Base-by-base conservation (phyloP, 164 flowering plant species). In the Vitis rupestris region DNA sequence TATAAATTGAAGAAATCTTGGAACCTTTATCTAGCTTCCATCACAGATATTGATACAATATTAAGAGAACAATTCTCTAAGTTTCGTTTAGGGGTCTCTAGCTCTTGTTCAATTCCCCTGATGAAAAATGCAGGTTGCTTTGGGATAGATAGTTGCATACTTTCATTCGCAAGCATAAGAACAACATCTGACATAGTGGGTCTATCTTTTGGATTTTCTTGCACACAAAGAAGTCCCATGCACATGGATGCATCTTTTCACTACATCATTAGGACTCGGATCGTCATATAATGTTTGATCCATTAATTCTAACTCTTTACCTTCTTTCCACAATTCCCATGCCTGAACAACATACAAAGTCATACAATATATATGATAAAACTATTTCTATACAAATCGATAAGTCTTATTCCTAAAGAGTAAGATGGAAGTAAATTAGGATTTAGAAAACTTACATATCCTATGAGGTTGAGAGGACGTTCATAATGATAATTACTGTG, bases 171-270 rank as follows among this genome's bases (percentile, higher is more conserved):
- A 13, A 77, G 58, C 77, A 77, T 73, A 10, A 67, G 63, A 29
- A 59, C 59, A 19, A 79, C 75, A 31, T 67, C 73, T 16, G 61
- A 55, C 79, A 79, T 72, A 27, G 65, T 75, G 8, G 83, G 80
- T 37, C 80, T 80, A 30, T 80, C 76, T 9, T 10, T 17, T 12
- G 78, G 67, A 23, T 30, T 16, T 12, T 74, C 71, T 72, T 80
- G 82, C 2, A 68, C 80, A 53, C 82, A 73, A 55, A 79, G 55
- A 9, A 79, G 73, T n/a, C 79, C 69, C 30, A n/a, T n/a, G n/a
- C n/a, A 76, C 60, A 62, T 68, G 75, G 54, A 79, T 68, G 65
- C 73, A 71, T 47, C 68, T 65, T 13, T 66, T 2, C 1, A 63
- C 64, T 67, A 68, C 72, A 13, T 44, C 10, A 9, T 9, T n/a